phyloP scores from a whole-genome alignment of 441 rosid species.

The Manihot esculenta region DNA sequence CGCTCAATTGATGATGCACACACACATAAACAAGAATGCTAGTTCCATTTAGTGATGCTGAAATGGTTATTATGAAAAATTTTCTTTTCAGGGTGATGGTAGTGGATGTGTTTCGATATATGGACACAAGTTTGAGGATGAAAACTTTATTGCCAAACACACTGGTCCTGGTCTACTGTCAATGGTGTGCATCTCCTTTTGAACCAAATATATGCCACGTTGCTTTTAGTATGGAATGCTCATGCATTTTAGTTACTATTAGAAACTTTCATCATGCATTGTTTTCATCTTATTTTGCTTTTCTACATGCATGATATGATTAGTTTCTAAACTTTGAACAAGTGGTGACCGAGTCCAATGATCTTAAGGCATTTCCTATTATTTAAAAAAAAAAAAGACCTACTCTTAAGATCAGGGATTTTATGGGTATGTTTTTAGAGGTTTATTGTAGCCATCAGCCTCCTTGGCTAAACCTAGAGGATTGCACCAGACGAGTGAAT shows the following conservation, averaged over 20 bases:
- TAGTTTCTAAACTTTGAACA: too few relatives aligned
- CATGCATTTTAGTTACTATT: background rate
- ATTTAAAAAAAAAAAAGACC: too few relatives aligned
- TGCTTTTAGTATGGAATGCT: background rate
- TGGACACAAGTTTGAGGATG: conserved; percentile 86
- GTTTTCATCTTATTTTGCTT: too few relatives aligned
- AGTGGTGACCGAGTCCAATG: too few relatives aligned
- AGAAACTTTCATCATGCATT: background rate
- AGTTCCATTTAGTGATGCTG: too few relatives aligned
- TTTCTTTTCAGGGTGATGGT: conserved; percentile 81
- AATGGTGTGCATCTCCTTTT: conserved; percentile 49
- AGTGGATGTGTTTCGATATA: conserved; percentile 86
- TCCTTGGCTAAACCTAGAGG: too few relatives aligned
- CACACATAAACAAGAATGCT: background rate
- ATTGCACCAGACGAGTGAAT: too few relatives aligned
- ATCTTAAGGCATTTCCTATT: too few relatives aligned
- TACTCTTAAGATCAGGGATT: too few relatives aligned
- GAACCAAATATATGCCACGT: background rate
- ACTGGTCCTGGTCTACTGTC: conserved; percentile 96
- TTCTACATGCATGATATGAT: too few relatives aligned
- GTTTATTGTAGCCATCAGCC: too few relatives aligned
- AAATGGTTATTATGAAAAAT: background rate
- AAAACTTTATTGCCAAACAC: conserved; percentile 84
- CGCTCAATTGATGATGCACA: background rate
- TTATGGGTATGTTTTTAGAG: too few relatives aligned